A percentile compares a stretch with the other conserved stretches of the same genome.
Conservation (phyloP, 331 rosid species). For the Quercus tomentella region DNA sequence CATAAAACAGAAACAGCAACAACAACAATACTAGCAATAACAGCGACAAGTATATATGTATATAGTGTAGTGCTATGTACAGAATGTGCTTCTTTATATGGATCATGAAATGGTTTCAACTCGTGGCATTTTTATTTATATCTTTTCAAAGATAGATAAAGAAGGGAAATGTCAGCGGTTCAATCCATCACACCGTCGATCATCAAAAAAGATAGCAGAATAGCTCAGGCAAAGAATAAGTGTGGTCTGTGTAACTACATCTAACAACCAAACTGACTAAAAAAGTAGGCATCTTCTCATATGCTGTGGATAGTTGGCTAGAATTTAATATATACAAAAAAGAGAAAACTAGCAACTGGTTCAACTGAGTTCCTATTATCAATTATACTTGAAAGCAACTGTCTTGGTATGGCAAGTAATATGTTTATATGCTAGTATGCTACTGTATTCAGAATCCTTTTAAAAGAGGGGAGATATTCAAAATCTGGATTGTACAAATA, state of each 20-base stretch:
- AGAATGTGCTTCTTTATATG: background rate
- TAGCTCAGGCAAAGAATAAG: background rate
- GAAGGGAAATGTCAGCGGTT: too few species aligned
- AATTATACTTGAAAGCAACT: too few species aligned
- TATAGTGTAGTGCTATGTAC: background rate
- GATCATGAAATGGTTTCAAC: background rate
- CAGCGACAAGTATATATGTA: background rate
- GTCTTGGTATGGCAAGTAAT: background rate
- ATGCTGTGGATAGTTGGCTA: too few species aligned
- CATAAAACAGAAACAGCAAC: background rate
- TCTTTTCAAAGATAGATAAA: background rate
- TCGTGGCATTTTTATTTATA: background rate
- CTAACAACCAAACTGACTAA: too few species aligned
- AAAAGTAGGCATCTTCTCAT: too few species aligned
- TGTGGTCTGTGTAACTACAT: too few species aligned
- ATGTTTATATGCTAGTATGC: background rate
- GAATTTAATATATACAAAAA: too few species aligned
- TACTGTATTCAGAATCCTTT: background rate
- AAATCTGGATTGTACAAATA: background rate
- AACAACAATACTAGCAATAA: background rate
- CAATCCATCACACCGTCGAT: too few species aligned
- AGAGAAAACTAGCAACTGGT: background rate
- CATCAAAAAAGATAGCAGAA: background rate
- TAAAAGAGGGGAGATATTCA: background rate
- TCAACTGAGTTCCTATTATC: background rate